Base-by-base conservation (phyloP, 257 asterid species). In the Capsicum rhomboideum region DNA sequence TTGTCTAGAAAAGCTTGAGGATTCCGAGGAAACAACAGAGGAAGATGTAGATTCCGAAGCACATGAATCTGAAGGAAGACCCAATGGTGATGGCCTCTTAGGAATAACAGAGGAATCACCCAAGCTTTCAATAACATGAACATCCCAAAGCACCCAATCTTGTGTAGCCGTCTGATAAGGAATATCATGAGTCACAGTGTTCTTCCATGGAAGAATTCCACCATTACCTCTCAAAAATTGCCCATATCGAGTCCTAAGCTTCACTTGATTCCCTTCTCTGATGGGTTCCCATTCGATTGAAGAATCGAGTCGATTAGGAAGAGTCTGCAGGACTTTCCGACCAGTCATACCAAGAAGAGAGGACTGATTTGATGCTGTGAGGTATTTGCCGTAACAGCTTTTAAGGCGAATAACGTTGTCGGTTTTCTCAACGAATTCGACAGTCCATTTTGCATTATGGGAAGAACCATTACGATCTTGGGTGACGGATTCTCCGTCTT, bases 251-350 rank as follows among this genome's bases (percentile, higher is more conserved):
- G 99, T 97, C 88, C 90, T 95, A 61, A 97, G 83, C 97, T 92
- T 95, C 10, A 97, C 93, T 77, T 86, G 89, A 83, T 90, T 89
- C 80, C 91, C 92, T 8, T 92, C 96, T 71, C 85, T 85, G 68
- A 97, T 85, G 55, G 99, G 99, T 87, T 97, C 99, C 99, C 99
- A 97, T 87, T 94, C 95, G 52, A 97, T 89, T 28, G 98, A 97
- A 82, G 97, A 92, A 77, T 97, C 98, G 55, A 95, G 94, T 49
- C 96, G 87, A 2, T 52, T 54, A 4, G 99, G 98, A 13, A 63
- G 79, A 18, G 97, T 92, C 89, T 97, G 99, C 50, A 84, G 61
- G 64, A 92, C 99, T 56, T 93, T 93, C n/a, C 90, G 89, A 9
- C 98, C 98, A 1, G 99, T 95, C 94, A 92, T 88, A 74, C 80